phyloP scores from a whole-genome alignment of 2,329 filamentous ascomycete genomes.

The Aspergillus latus region DNA sequence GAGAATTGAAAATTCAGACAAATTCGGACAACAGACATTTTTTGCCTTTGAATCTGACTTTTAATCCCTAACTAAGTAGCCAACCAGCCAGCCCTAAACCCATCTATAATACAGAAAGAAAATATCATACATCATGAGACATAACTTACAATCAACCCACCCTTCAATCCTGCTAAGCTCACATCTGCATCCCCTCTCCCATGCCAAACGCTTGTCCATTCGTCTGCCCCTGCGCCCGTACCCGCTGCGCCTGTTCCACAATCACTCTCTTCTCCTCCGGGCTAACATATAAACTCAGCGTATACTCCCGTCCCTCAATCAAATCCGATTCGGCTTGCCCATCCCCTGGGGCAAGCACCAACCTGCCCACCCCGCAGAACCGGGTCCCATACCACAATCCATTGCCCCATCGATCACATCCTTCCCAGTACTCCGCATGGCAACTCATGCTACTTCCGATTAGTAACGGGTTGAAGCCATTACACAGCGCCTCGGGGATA shows the following conservation, averaged over 20 bases:
- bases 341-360: conserved; percentile 18
- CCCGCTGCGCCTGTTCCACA: background rate
- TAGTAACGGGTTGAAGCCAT: conserved; percentile 30
- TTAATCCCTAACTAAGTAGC: background rate
- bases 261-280: conserved; percentile 21
- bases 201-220: background rate
- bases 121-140: background rate
- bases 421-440: conserved; percentile 22
- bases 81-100: background rate
- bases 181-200: background rate
- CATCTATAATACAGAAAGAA: background rate
- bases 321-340: conserved; percentile 23
- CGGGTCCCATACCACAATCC: conserved; percentile 22
- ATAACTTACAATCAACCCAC: conserved; percentile 4
- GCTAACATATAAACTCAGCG: conserved; percentile 26
- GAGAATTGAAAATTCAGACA: too few species aligned
- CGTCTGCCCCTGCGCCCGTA: background rate
- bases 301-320: conserved; percentile 24
- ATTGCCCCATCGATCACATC: conserved; percentile 17
- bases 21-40: too few species aligned
- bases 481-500: conserved; percentile 37
- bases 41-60: background rate
- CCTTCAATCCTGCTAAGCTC: too few species aligned
- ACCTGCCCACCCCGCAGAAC: conserved; percentile 20
- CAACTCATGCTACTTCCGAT: conserved; percentile 28